Evolutionary conservation across 129 eudicot species (phyloP), one percentile per base, ranked within the genome.

Genomic region (Chrysanthemum lavandulifolium): DNA sequence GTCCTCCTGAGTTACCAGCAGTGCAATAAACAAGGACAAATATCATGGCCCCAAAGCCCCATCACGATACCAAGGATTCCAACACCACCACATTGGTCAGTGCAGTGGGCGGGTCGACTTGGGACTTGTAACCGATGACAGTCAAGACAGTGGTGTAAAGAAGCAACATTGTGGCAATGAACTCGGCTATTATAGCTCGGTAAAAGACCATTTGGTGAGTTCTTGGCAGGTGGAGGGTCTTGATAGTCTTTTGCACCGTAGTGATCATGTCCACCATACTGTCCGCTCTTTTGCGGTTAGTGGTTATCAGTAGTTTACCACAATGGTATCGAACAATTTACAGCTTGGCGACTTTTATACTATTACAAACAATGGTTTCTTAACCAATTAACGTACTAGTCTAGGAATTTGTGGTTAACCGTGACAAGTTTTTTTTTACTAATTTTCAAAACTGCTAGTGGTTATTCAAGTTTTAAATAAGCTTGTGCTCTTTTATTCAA

Each of bases 171-270:
- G 73, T 69, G 0, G 73, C 73, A 53, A 53, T 31, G 29, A 69
- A 69, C 48, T 69, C 73, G 18, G 62, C 73, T 5, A 68, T 68
- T 3, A 68, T 0, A 16, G 73, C 73, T 53, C 63, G 29, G 31
- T 68, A 68, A 12, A 68, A 68, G 72, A 51, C 56, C 56, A 51
- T n/a, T 51, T 51, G n/a, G n/a, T n/a, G 19, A 55, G 16, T 19
- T 55, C 61, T 55, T 55, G 7, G 21, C 62, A 45, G 73, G 62
- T 13, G 73, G 62, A 7, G 51, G 73, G 10, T 69, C 73, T 2
- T 55, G 61, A 16, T 55, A 55, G 19, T 55, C 61, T 15, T 55
- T 54, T 3, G 40, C n/a, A n/a, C n/a, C n/a, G 6, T n/a, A 31
- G 40, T 4, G 40, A 4, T 31, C 40, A 3, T 31, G 40, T 31